Evolutionary conservation across 2,329 filamentous ascomycete genomes (phyloP).

Genomic region (Xylaria sp.): DNA sequence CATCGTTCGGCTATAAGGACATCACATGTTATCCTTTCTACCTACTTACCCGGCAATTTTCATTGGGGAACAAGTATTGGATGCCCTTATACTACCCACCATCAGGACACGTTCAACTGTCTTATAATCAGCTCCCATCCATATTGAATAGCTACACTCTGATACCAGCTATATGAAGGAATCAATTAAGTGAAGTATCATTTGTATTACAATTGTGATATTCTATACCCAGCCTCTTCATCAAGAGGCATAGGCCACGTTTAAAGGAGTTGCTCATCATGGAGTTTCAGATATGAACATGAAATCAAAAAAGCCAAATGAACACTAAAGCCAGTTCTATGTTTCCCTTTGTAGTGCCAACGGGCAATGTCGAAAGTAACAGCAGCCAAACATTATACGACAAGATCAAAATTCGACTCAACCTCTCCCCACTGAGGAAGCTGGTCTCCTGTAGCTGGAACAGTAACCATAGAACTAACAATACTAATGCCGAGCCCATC

Average conservation of each 20-base stretch:
- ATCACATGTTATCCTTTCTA: no score
- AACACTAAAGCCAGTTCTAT: constrained; percentile 17
- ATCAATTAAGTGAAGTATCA: neutral
- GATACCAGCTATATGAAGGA: no score
- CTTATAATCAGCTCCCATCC: no score
- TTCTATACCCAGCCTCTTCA: neutral
- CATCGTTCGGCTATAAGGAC: no score
- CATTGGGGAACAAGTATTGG: no score
- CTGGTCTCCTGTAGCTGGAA: constrained; percentile 41
- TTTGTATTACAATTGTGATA: neutral
- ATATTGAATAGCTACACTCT: no score
- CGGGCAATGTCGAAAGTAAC: neutral
- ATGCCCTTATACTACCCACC: no score
- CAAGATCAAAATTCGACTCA: constrained; percentile 38
- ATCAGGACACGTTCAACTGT: no score
- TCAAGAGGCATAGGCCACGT: constrained; percentile 1
- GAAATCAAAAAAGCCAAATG: constrained; percentile 25
- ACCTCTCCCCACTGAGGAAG: constrained; percentile 47
- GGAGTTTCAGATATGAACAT: constrained; percentile 21
- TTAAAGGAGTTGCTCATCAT: neutral
- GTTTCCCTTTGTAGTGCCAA: constrained; percentile 4
- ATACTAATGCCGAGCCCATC: constrained; percentile 45
- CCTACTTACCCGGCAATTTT: no score
- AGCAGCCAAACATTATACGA: constrained; percentile 25
- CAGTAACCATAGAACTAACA: constrained; percentile 46